Base-by-base conservation (phyloP, 371 early-diverging fungal species). In the Rhizopus stolonifer region DNA sequence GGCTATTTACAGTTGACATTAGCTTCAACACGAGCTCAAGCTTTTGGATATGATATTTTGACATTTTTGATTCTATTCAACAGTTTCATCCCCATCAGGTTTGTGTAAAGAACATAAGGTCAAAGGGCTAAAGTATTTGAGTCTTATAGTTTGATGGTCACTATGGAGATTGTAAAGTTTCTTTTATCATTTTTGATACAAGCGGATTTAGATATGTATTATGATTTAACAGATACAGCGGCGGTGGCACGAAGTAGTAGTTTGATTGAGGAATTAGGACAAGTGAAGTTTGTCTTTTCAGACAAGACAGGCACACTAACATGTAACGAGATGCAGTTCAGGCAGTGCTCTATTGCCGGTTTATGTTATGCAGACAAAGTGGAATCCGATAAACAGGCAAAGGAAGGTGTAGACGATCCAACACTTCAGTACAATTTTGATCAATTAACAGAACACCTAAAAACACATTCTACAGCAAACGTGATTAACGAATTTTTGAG, bases 281-380 rank as follows among this genome's bases (percentile, higher is more conserved):
- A 89, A 65, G 89, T 98, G 54, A 91, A 93, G 46, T 95, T 93
- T 68, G 85, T 99, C 39, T 91, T 99, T 50, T 90, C 93, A 33
- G 99, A 99, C 72, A 99, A 99, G 77, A 99, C 88, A 0, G 88
- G 88, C 1, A 88, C 88, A 2, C 58, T 88, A 44, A 88, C 88
- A 0, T 77, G 85, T 45, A 88, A 88, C 52, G 80, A 83, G 31
- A 88, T 88, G 88, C 78, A 80, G 49, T 77, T 88, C 49, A 72
- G 79, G 15, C 80, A 82, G 51, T 69, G 74, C 46, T 74, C 82
- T 33, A 81, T 88, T 32, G 89, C 71, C 5, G 89, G 90, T 4
- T 67, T 83, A 21, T 81, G 52, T 39, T 56, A 67, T 55, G 62
- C 58, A 1, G 65, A 59, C 55, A 49, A 56, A 45, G 54, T 57